phyloP scores from a whole-genome alignment of 1,284 basidiomycete genomes.

The Boletellus deceptivus region DNA sequence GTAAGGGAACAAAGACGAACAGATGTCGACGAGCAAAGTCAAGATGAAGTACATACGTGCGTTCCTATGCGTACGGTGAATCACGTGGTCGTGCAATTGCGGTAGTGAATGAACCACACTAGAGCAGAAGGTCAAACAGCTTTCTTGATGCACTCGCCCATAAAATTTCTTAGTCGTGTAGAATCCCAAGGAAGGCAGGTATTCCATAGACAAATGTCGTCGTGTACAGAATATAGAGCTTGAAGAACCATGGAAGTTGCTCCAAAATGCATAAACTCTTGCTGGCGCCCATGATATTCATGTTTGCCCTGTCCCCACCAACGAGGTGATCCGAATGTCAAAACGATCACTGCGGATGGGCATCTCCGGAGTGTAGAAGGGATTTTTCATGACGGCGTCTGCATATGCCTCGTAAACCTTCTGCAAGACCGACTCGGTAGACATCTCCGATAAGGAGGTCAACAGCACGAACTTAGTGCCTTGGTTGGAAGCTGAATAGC shows the following conservation, averaged over 20 bases:
- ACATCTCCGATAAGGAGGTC: conserved; percentile 74
- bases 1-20: neutral
- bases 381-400: conserved; percentile 98
- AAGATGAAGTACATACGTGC: neutral
- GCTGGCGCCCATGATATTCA: conserved; percentile 11
- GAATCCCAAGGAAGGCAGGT: no score
- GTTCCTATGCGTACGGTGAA: conserved; percentile 1
- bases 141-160: neutral
- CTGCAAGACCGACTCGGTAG: conserved; percentile 71
- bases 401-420: conserved; percentile 90
- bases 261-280: neutral
- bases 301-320: conserved; percentile 51
- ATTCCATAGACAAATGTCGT: no score
- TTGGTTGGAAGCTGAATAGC: conserved; percentile 34
- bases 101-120: neutral
- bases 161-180: no score
- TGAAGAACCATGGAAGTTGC: neutral
- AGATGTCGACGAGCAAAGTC: conserved; percentile 1
- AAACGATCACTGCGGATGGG: conserved; percentile 92
- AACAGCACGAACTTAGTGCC: conserved; percentile 98
- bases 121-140: neutral
- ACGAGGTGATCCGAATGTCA: conserved; percentile 65
- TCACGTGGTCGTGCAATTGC: conserved; percentile 22
- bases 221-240: neutral
- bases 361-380: conserved; percentile 99